Percentiles rank a stretch among this genome's conserved stretches.
These are phyloP conservation scores for Daedalea quercina DNA, from an alignment of 768 basidiomycete species.

Conservation along the genomic window DNA sequence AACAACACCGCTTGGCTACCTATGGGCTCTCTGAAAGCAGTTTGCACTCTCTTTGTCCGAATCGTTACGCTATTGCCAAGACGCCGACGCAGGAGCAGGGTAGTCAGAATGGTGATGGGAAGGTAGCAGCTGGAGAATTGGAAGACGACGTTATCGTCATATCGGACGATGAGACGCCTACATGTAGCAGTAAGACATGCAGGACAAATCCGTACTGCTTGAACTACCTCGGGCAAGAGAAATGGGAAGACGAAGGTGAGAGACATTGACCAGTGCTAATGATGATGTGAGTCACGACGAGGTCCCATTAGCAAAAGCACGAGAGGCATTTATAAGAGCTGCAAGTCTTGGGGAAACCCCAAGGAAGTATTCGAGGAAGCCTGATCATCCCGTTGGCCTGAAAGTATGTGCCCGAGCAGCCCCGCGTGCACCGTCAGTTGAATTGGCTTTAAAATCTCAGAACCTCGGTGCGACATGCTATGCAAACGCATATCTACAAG, in stretches of 20 bases:
- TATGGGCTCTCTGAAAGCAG: slow-evolving; percentile 59
- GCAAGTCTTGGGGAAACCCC: slow-evolving; percentile 54
- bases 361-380: slow-evolving; percentile 37
- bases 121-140: slow-evolving; percentile 32
- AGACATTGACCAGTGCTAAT: slow-evolving; percentile 1
- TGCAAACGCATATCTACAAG: slow-evolving; percentile 92
- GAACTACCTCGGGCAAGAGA: slow-evolving; percentile 80
- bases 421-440: slow-evolving; percentile 1
- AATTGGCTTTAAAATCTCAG: slow-evolving; percentile 31
- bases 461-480: slow-evolving; percentile 98
- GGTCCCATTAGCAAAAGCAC: slow-evolving; percentile 38
- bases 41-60: slow-evolving; percentile 46
- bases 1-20: slow-evolving; percentile 56
- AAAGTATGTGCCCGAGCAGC: slow-evolving; percentile 39
- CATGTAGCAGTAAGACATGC: slow-evolving; percentile 61
- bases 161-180: slow-evolving; percentile 54
- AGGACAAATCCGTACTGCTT: slow-evolving; percentile 78
- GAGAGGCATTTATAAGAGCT: slow-evolving; percentile 44
- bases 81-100: slow-evolving; percentile 9
- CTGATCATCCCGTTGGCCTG: slow-evolving; percentile 65
- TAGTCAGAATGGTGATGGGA: background rate
- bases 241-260: slow-evolving; percentile 72
- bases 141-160: slow-evolving; percentile 63
- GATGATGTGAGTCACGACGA: slow-evolving; percentile 2
- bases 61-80: slow-evolving; percentile 38